These are phyloP conservation scores for Penicillium soppii DNA, from an alignment of 495 filamentous ascomycete genomes.

Conservation along the genomic window DNA sequence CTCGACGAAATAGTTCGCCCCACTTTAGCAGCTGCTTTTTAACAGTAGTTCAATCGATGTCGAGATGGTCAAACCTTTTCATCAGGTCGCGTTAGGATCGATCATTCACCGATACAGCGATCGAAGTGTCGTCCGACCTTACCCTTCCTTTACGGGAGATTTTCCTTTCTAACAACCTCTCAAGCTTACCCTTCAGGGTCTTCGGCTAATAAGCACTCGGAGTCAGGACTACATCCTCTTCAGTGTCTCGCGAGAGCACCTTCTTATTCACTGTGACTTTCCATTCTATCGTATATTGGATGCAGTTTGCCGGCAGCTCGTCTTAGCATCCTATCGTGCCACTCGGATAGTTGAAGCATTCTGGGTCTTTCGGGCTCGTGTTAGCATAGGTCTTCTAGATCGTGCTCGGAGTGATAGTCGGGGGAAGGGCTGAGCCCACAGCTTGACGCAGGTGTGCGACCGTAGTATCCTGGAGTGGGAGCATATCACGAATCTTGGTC, in stretches of 20 bases:
- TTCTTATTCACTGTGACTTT: constrained; percentile 30
- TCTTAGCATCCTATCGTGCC: constrained; percentile 14
- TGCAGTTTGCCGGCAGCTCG: constrained; percentile 25
- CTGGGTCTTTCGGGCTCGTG: background rate
- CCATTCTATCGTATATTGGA: constrained; percentile 37
- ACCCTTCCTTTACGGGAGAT: constrained; percentile 8
- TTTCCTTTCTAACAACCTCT: constrained; percentile 16
- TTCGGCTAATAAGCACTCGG: constrained; percentile 20
- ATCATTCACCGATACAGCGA: constrained; percentile 22
- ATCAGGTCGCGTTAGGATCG: constrained; percentile 21
- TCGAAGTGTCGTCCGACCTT: constrained; percentile 18
- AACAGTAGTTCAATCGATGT: constrained; percentile 22
- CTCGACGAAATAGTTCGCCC: constrained; percentile 3
- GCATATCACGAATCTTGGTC: constrained; percentile 15
- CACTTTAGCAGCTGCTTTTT: constrained; percentile 20
- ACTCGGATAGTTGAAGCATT: constrained; percentile 15
- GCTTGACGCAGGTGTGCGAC: constrained; percentile 3
- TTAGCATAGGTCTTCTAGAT: constrained; percentile 9
- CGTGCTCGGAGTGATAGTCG: constrained; percentile 1
- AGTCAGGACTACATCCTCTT: constrained; percentile 21
- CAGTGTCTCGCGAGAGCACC: constrained; percentile 23
- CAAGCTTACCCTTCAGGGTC: constrained; percentile 9
- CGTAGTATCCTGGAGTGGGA: constrained; percentile 13
- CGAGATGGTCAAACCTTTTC: constrained; percentile 15
- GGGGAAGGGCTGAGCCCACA: constrained; percentile 11